Evolutionary conservation across 768 basidiomycete species (phyloP), one percentile per base, ranked within the genome.

Genomic region (Trametes elegans): DNA sequence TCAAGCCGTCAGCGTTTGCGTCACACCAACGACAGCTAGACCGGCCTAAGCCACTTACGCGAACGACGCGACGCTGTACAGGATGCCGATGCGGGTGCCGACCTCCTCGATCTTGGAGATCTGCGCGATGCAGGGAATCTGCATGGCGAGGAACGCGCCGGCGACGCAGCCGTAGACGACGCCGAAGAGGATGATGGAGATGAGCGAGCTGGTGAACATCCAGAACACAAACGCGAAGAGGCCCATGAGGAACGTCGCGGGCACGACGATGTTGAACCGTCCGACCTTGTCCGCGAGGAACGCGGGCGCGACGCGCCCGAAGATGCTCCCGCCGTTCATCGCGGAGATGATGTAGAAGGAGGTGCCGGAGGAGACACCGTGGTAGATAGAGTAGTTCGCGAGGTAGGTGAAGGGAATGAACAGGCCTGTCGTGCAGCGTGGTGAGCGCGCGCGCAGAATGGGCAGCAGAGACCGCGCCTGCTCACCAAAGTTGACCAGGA

Each of bases 1-100:
- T 9, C 35, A 31, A 10, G 18, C 14, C 43, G 40, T 27, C 7
- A 41, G 40, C 40, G 23, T 24, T 21, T 39, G n/a, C 18, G 8
- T n/a, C n/a, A n/a, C 38, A 8, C 38, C 8, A 4, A 39, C 5
- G 16, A 44, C 16, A n/a, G 18, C 34, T 3, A 84, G 26, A 7
- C 27, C 26, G 14, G 35, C 23, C 11, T 9, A 2, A 27, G 16
- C 11, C 19, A 26, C 86, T 76, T 68, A 88, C 85, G 84, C 85
- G 29, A 87, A 74, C 0, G 86, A 82, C 14, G 85, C 80, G 8
- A 85, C 67, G 18, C 74, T 83, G 62, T 87, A 88, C 42, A 87
- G 60, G 55, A 81, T 70, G 19, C 87, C 87, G 40, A 88, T 81
- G 36, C 83, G 74, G 18, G 75, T 75, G 5, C 87, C 87, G 43